Conservation (phyloP, 495 filamentous ascomycete species). For the Aspergillus steynii region DNA sequence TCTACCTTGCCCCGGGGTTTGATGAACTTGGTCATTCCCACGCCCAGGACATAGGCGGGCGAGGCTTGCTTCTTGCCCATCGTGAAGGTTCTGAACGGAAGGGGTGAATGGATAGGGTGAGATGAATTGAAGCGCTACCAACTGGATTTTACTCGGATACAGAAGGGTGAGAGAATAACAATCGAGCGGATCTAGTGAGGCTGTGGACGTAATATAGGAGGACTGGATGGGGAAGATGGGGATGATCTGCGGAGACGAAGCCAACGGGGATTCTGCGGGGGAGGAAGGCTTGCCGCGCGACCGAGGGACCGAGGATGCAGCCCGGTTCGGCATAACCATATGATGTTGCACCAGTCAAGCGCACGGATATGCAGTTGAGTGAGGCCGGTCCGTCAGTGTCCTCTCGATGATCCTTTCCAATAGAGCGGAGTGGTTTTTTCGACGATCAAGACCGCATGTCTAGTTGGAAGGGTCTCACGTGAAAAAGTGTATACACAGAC, state of each 20-base stretch:
- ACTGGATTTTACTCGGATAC: too few relatives aligned
- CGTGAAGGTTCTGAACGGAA: constrained; percentile 7
- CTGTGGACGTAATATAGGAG: constrained; percentile 2
- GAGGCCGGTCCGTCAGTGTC: too few relatives aligned
- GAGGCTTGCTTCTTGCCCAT: constrained; percentile 53
- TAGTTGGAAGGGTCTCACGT: too few relatives aligned
- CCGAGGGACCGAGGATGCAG: constrained; percentile 31
- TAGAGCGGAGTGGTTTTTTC: too few relatives aligned
- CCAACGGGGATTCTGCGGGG: constrained; percentile 22
- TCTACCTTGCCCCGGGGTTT: constrained; percentile 87
- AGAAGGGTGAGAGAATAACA: neutral
- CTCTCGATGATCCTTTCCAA: too few relatives aligned
- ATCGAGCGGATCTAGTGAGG: neutral
- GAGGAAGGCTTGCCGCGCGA: constrained; percentile 15
- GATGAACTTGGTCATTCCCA: constrained; percentile 99
- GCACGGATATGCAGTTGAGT: too few relatives aligned
- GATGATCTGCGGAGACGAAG: neutral
- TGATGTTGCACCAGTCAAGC: neutral
- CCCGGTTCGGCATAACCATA: neutral
- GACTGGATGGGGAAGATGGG: constrained; percentile 1
- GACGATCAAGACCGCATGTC: too few relatives aligned
- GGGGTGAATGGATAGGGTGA: neutral
- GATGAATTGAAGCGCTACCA: neutral
- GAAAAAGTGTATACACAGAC: too few relatives aligned
- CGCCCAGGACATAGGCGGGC: constrained; percentile 86